phyloP scores from a whole-genome alignment of 2,329 filamentous ascomycete genomes.

The Xylaria sp. region DNA sequence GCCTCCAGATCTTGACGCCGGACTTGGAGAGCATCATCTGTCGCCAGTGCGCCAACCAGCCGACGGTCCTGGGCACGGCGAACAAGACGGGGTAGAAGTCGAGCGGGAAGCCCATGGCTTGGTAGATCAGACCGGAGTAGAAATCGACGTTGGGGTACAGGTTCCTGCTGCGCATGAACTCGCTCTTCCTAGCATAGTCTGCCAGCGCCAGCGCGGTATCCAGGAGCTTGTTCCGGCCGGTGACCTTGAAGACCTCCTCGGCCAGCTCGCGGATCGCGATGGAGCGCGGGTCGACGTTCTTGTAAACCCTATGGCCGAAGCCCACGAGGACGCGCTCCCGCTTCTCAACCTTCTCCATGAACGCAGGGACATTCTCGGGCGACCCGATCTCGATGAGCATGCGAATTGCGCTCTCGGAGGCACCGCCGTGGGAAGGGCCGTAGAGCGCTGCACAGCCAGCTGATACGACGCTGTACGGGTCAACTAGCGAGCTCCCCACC shows the following conservation, averaged over 20 bases:
- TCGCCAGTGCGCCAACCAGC: constrained; percentile 56
- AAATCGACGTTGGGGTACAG: constrained; percentile 57
- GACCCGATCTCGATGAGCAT: constrained; percentile 55
- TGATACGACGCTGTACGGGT: constrained; percentile 57
- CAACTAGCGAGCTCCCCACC: constrained; percentile 58
- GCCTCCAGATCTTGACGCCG: constrained; percentile 55
- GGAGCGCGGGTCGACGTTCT: constrained; percentile 56
- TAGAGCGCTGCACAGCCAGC: constrained; percentile 57
- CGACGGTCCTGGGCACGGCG: constrained; percentile 53
- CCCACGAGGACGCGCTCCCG: constrained; percentile 56
- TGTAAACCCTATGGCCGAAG: constrained; percentile 59
- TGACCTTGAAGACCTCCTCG: constrained; percentile 53
- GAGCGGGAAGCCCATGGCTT: constrained; percentile 56
- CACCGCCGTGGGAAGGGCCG: constrained; percentile 62
- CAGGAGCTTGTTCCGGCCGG: constrained; percentile 53
- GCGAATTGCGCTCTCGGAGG: constrained; percentile 59
- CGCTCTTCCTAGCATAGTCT: constrained; percentile 48
- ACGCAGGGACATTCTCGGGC: constrained; percentile 52
- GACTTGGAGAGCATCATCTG: constrained; percentile 51
- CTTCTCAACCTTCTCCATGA: constrained; percentile 53
- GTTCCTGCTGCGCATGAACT: constrained; percentile 53
- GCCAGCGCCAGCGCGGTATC: constrained; percentile 52
- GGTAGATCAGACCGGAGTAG: constrained; percentile 55
- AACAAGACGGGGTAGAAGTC: constrained; percentile 57
- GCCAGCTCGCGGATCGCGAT: constrained; percentile 53